Conservation (phyloP, 2,329 filamentous ascomycete genomes). For the Penicillium digitatum region DNA sequence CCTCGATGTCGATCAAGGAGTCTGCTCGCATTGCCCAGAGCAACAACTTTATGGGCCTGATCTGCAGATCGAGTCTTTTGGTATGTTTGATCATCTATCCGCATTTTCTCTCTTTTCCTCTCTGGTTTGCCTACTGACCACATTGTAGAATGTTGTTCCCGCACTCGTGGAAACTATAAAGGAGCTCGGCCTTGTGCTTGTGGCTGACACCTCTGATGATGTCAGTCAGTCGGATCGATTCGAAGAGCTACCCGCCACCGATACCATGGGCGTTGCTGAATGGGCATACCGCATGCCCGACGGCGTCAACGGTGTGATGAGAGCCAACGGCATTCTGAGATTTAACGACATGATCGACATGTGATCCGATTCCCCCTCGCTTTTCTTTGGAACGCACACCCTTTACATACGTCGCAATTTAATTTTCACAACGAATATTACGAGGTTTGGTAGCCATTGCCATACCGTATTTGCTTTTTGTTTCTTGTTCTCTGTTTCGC, state of each 20-base stretch:
- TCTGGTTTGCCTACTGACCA: constrained; percentile 14
- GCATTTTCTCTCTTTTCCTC: not conserved
- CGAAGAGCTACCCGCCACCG: constrained; percentile 21
- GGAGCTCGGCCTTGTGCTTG: constrained; percentile 84
- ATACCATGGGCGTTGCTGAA: constrained; percentile 34
- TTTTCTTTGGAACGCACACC: not conserved
- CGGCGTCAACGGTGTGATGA: constrained; percentile 82
- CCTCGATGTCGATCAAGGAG: constrained; percentile 86
- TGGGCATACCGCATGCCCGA: constrained; percentile 60
- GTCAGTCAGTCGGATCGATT: constrained; percentile 25
- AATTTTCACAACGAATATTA: constrained; percentile 19
- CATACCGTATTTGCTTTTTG: constrained; percentile 7
- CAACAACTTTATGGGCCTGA: constrained; percentile 97
- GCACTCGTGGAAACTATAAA: constrained; percentile 91
- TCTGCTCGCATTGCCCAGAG: constrained; percentile 86
- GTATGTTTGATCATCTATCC: constrained; percentile 52
- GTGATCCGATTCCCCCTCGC: constrained; percentile 33
- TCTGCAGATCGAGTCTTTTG: constrained; percentile 81
- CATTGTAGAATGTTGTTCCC: constrained; percentile 78
- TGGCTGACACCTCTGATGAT: constrained; percentile 76
- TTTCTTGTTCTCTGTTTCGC: constrained; percentile 4
- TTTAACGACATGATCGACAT: constrained; percentile 91
- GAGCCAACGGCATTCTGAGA: constrained; percentile 77
- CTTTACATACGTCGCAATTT: constrained; percentile 7
- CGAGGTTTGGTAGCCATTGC: constrained; percentile 17